Evolutionary conservation across 1,284 basidiomycete species (phyloP).

Genomic region (Neolentinus lepideus): DNA sequence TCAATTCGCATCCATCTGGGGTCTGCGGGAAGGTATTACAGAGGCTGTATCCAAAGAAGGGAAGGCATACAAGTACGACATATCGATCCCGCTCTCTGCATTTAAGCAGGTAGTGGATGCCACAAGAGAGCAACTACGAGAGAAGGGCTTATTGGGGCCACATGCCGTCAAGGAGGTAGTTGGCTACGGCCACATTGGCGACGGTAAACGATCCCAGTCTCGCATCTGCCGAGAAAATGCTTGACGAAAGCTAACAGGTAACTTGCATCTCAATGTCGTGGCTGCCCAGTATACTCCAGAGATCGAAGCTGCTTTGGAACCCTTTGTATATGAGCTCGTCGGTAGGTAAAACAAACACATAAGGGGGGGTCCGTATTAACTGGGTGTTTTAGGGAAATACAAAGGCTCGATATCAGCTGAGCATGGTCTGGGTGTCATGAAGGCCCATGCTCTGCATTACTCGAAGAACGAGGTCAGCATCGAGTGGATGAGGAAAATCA

Average conservation of each 20-base stretch:
- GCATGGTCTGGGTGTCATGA: constrained; percentile 94
- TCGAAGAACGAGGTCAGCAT: constrained; percentile 80
- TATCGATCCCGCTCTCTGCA: constrained; percentile 83
- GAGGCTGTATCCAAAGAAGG: constrained; percentile 95
- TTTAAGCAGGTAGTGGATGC: constrained; percentile 90
- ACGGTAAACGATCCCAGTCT: constrained; percentile 50
- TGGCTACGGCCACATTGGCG: constrained; percentile 96
- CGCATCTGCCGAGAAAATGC: constrained; percentile 6
- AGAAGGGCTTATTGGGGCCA: constrained; percentile 68
- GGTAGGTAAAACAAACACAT: constrained; percentile 37
- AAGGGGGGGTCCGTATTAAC: neutral
- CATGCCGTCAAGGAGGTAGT: constrained; percentile 76
- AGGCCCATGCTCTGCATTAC: constrained; percentile 87
- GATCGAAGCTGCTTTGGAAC: constrained; percentile 85
- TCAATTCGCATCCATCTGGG: constrained; percentile 90
- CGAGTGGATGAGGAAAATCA: constrained; percentile 87
- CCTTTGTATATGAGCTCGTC: constrained; percentile 93
- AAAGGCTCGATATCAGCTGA: constrained; percentile 94
- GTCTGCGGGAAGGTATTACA: constrained; percentile 89
- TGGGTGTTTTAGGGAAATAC: constrained; percentile 36
- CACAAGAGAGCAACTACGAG: constrained; percentile 68
- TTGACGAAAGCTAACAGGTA: constrained; percentile 44
- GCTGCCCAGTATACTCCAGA: constrained; percentile 79
- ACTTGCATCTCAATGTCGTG: constrained; percentile 93
- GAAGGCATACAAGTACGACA: constrained; percentile 96